Base-by-base conservation (phyloP, 2,329 filamentous ascomycete genomes). In the Colletotrichum tropicale region DNA sequence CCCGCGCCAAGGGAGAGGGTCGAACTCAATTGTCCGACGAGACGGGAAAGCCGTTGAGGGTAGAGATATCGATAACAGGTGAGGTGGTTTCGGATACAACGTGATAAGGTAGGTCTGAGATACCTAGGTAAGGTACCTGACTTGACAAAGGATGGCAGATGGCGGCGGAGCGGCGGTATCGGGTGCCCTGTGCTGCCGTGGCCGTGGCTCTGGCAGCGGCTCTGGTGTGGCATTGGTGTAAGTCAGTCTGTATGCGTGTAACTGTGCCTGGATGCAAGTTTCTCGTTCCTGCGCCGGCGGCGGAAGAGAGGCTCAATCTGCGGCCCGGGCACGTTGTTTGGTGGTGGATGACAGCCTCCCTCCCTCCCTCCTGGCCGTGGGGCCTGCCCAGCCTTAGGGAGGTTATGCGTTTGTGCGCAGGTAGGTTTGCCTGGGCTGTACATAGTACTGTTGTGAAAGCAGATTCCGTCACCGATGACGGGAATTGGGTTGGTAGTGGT, bases 291-390 rank as follows among this genome's bases (percentile, higher is more conserved):
- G 71, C 73, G 71, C 62, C 74, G 70, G 38, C 55, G 55, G 26
- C 32, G 43, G 24, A 43, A 48, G 32, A 48, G 66, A 75, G 48
- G 71, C 66, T 75, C 66, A 36, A 76, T 18, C 66, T 71, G 74
- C 61, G 74, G 66, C 71, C 71, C 66, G 71, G 71, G 74, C 71
- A 70, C 74, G 38, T 75, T 62, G 71, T 76, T 71, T 76, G 74
- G 28, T 69, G 65, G 36, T 60, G 56, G 64, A 64, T 70, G 71
- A 66, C 74, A 65, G 58, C 58, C 43, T 73, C 52, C 66, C 61
- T 72, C 52, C 55, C 69, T 60, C 60, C 55, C 30, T 67, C n/a
- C 15, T 34, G 64, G 56, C 70, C 58, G 21, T 56, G 64, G 26
- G 64, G 73, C 70, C n/a, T 52, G 43, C 43, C 43, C 43, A 52